Base-by-base conservation (phyloP, 1,284 basidiomycete genomes). In the Vanrija sp. region DNA sequence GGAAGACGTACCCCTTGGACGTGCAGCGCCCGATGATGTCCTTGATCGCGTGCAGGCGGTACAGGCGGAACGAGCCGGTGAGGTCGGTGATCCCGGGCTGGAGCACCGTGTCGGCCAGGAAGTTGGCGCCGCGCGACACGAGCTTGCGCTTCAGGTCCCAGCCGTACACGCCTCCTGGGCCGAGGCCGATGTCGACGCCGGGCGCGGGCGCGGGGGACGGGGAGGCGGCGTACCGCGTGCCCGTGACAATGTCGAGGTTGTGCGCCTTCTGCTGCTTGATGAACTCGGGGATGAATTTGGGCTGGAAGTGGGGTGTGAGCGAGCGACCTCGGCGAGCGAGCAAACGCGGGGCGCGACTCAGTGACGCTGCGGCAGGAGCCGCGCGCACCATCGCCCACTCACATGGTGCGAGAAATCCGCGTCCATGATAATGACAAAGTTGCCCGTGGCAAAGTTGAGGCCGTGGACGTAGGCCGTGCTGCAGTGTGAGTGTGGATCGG, bases 361-460 rank as follows among this genome's bases (percentile, higher is more conserved):
- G 15, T 39, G 38, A 39, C 6, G n/a, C 12, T 18, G 16, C 18
- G 49, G n/a, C 39, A n/a, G n/a, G 39, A 5, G 26, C 21, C 21
- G 43, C 25, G 14, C 38, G 45, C 28, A 47, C 21, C 47, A 39
- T 10, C 29, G 8, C 29, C 10, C 9, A 56, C 86, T 51, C 75
- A 91, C 91, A 69, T 95, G 91, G 72, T 95, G 91, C 12, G 90
- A 93, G 74, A 95, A 94, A 77, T 95, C 91, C 49, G 91, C 91
- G 69, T 95, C 91, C 91, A 95, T 95, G 74, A 95, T 94, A 69
- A 94, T 89, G 38, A 93, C 89, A 78, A 92, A 95, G 75, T 90
- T 89, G n/a, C 91, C 91, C 0, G 87, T 86, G 68, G 86, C 88
- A 71, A 87, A 90, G 66, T 89, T 86, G 51, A 95, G 80, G 12